A percentile compares a stretch with the other conserved stretches of the same genome.
phyloP scores from a whole-genome alignment of 306 rosid genomes.

The Fragaria vesca region DNA sequence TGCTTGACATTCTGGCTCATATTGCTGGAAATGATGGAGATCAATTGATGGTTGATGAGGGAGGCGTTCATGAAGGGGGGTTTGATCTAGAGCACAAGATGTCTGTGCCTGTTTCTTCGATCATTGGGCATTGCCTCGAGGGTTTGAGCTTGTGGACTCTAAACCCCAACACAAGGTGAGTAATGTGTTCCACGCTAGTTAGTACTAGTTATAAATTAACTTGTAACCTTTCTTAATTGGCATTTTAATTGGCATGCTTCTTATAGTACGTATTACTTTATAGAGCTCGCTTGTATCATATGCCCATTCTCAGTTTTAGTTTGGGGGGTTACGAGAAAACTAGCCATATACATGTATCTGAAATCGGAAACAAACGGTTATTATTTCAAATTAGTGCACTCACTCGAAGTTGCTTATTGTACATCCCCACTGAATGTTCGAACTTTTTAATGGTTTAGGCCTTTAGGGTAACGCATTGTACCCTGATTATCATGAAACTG shows the following conservation, averaged over 20 bases:
- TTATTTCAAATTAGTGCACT: too few relatives aligned
- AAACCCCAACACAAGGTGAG: constrained; percentile 70
- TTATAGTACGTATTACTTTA: too few relatives aligned
- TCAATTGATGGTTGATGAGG: constrained; percentile 22
- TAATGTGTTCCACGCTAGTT: neutral
- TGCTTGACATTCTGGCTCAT: constrained; percentile 82
- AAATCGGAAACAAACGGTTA: neutral
- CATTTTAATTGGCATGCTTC: neutral
- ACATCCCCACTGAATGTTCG: neutral
- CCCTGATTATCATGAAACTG: neutral
- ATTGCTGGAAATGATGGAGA: constrained; percentile 61
- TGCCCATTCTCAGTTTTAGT: neutral
- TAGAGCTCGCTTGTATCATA: neutral
- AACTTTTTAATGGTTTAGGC: neutral
- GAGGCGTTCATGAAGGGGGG: constrained; percentile 8
- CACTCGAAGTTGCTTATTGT: too few relatives aligned
- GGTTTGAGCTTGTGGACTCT: constrained; percentile 91
- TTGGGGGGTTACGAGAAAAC: neutral
- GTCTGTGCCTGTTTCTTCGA: constrained; percentile 58
- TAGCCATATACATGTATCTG: neutral
- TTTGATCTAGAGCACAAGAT: constrained; percentile 58
- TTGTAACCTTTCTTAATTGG: neutral
- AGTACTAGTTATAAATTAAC: neutral
- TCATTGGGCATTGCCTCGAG: constrained; percentile 73
- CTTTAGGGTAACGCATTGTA: too few relatives aligned